Evolutionary conservation across 106 monocot genomes (phyloP).

Genomic region (Apostasia ramifera): DNA sequence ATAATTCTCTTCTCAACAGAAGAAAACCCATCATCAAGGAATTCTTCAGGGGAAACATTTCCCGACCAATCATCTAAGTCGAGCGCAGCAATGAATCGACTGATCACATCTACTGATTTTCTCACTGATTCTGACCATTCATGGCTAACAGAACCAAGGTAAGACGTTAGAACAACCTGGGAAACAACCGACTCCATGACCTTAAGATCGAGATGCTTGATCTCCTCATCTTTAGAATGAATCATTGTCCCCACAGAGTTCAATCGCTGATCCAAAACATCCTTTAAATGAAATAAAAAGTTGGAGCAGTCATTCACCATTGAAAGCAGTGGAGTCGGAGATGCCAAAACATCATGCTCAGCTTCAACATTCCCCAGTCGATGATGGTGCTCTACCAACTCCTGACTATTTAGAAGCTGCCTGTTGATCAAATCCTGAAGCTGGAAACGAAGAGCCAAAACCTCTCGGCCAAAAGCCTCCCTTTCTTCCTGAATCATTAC

Average conservation of each 20-base stretch:
- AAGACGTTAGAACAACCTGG: conserved; percentile 43
- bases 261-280: conserved; percentile 22
- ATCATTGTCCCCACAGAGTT: conserved; percentile 28
- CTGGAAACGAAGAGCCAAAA: conserved; percentile 26
- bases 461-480: conserved; percentile 59
- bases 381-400: conserved; percentile 8
- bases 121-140: conserved; percentile 23
- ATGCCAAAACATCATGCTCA: conserved; percentile 13
- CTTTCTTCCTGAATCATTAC: conserved; percentile 66
- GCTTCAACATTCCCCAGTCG: conserved; percentile 6
- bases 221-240: conserved; percentile 52
- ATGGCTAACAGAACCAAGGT: conserved; percentile 45
- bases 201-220: conserved; percentile 53
- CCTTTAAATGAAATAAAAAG: conserved; percentile 34
- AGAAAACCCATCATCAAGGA: conserved; percentile 24
- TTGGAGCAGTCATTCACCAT: conserved; percentile 69
- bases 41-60: conserved; percentile 12
- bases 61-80: conserved; percentile 26
- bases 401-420: conserved; percentile 13
- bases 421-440: conserved; percentile 33
- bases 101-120: conserved; percentile 23
- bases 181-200: conserved; percentile 35
- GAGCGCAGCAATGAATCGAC: conserved; percentile 47
- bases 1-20: conserved; percentile 47
- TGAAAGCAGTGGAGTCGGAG: conserved; percentile 39